A percentile compares a stretch with the other conserved stretches of the same genome.
These are phyloP conservation scores for Rhynchospora tenuis DNA, from an alignment of 176 grass and related monocot species.

Conservation along the genomic window DNA sequence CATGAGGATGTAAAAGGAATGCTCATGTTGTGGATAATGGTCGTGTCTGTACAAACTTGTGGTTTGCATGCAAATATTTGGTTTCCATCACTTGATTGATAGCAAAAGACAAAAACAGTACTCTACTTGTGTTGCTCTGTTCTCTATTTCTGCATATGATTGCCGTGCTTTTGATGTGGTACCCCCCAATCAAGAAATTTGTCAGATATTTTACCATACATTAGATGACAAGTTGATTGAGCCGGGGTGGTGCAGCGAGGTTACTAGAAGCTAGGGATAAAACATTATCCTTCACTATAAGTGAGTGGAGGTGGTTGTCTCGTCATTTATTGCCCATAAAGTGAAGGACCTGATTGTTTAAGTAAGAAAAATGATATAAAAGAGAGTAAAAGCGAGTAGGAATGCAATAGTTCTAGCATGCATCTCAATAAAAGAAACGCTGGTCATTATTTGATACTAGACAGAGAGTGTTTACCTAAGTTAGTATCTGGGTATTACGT, in stretches of 20 bases:
- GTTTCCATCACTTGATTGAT: slow-evolving; percentile 1
- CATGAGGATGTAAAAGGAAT: not conserved
- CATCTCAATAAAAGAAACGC: not conserved
- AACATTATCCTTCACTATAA: not conserved
- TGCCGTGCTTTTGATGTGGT: not conserved
- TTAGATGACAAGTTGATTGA: not conserved
- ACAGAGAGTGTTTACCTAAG: not conserved
- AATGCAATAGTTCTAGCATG: no score
- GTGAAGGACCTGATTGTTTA: not conserved
- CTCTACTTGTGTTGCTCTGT: not conserved
- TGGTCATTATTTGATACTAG: not conserved
- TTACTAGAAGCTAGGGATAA: slow-evolving; percentile 2
- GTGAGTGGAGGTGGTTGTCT: slow-evolving; percentile 9
- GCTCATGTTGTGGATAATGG: not conserved
- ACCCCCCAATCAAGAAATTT: not conserved
- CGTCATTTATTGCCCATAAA: slow-evolving; percentile 5
- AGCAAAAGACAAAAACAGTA: not conserved
- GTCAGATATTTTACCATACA: not conserved
- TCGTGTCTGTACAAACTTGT: not conserved
- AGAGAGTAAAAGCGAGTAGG: not conserved
- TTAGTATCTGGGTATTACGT: not conserved
- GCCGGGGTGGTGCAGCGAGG: not conserved
- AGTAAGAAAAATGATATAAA: not conserved
- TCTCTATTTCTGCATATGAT: not conserved
- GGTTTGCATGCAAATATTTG: slow-evolving; percentile 1